Evolutionary conservation across 768 basidiomycete genomes (phyloP), one percentile per base, ranked within the genome.

Genomic region (Phaeolepiota aurea): DNA sequence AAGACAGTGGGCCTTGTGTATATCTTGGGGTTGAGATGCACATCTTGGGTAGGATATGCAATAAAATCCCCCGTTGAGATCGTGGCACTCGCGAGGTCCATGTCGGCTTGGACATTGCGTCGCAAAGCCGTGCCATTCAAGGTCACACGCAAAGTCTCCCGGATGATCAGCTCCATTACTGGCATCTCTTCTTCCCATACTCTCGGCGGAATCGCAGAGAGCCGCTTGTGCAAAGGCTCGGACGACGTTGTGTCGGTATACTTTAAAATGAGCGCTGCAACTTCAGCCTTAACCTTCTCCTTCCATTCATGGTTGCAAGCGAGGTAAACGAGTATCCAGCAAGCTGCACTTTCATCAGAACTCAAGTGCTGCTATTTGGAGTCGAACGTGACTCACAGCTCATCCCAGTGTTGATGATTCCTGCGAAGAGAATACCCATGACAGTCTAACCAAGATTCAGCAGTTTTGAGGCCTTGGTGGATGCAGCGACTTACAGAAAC

Each of bases 101-200:
- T 31, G 20, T 62, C 62, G 10, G 57, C 53, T 1, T 43, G 42
- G 12, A 65, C 23, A 42, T 68, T 68, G 2, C 68, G 54, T 9
- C 67, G 62, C 18, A 67, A 47, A 0, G 52, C 43, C 1, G 65
- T 57, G 1, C 48, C 54, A 3, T 50, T 54, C 13, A 54, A 10
- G 0, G 54, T 51, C 4, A 68, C 37, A 4, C 66, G 59, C 3
- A 70, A 47, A 1, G 66, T 69, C 44, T 70, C 66, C 13, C 64
- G 59, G 18, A 67, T 57, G 16, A 63, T 51, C 11, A 57, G 43
- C 11, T 69, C 66, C 20, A 67, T n/a, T 9, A 49, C 47, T 2
- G 66, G 66, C 49, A 65, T 58, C 36, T 63, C 54, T 11, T 62
- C 60, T 45, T 69, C 68, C 68, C 66, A 70, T 12, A 56, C 63